Base-by-base conservation (phyloP, 768 basidiomycete genomes). In the Strobilomyces echinocephalus region DNA sequence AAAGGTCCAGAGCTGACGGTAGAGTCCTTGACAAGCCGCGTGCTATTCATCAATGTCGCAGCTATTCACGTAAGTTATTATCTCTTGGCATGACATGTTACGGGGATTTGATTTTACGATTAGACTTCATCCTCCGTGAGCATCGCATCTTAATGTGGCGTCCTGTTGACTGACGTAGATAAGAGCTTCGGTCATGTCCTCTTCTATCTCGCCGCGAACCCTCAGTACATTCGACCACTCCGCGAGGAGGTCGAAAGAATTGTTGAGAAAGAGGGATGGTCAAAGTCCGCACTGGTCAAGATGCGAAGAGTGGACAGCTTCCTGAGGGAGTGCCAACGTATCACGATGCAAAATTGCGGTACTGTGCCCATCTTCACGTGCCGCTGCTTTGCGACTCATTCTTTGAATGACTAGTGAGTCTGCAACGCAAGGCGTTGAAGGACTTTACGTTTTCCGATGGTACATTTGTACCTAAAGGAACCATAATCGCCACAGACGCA, bases 221-320 rank as follows among this genome's bases (percentile, higher is more conserved):
- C 39, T 20, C 39, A 20, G 18, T 39, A 39, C 5, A 20, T 39
- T 3, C 39, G 18, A 20, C 39, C 39, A 39, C 39, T 39, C 18
- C 18, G 39, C 39, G 18, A 39, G 18, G 39, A 20, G 18, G 18
- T 39, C 11, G 72, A 73, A 21, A 33, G 43, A 0, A 60, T 69
- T 16, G 30, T 73, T 11, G 34, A 43, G 2, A 39, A 60, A 8
- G 64, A 74, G 0, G 72, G 62, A 18, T 74, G 69, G 64, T 58
- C 57, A 1, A 70, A 69, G 46, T 49, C 40, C 0, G 59, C 63
- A 5, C 28, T 74, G 26, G 53, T 26, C 16, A 67, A 67, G 35
- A 65, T 73, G 64, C 67, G 57, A 57, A 71, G 69, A 53, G 44
- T 76, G 7, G 75, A 77, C 49, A 77, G 72, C 51, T 76, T 78